Conservation (phyloP, 192 early-diverging fungal species). For the Phycomyces nitens region DNA sequence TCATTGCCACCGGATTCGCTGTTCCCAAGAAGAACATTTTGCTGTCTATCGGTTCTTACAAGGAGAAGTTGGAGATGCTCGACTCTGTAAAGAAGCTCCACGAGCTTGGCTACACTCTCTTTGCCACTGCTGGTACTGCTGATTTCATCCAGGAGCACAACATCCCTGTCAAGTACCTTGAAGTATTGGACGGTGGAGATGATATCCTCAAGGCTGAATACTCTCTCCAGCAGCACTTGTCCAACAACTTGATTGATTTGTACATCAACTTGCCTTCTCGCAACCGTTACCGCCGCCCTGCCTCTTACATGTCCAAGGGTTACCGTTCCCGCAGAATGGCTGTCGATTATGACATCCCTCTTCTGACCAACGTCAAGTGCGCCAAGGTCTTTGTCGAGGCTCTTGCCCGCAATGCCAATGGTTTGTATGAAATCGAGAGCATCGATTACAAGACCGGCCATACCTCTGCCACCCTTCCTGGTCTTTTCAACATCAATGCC, state of each 20-base stretch:
- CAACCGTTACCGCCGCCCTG: slow-evolving; percentile 93
- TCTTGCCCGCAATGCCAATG: slow-evolving; percentile 60
- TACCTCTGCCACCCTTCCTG: slow-evolving; percentile 79
- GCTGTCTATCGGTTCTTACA: slow-evolving; percentile 95
- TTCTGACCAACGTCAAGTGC: slow-evolving; percentile 99
- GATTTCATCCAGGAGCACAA: slow-evolving; percentile 96
- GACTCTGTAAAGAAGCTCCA: slow-evolving; percentile 84
- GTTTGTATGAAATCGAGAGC: slow-evolving; percentile 61
- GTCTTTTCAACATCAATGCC: slow-evolving; percentile 79
- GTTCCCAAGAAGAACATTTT: slow-evolving; percentile 96
- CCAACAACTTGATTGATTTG: slow-evolving; percentile 95
- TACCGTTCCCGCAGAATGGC: slow-evolving; percentile 97
- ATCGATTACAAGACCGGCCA: slow-evolving; percentile 92
- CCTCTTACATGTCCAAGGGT: slow-evolving; percentile 91
- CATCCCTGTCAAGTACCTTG: slow-evolving; percentile 88
- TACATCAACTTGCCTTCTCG: slow-evolving; percentile 99
- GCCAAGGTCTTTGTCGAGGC: slow-evolving; percentile 98
- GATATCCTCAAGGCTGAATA: slow-evolving; percentile 77
- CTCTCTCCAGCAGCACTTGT: slow-evolving; percentile 89
- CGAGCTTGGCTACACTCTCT: slow-evolving; percentile 84
- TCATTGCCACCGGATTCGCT: slow-evolving; percentile 89
- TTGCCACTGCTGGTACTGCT: slow-evolving; percentile 94
- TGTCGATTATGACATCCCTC: slow-evolving; percentile 91
- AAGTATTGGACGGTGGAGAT: slow-evolving; percentile 62
- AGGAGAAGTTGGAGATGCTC: slow-evolving; percentile 96